Percentiles rank a stretch among this genome's conserved stretches.
phyloP scores from a whole-genome alignment of 108 stramenopile species.

The Poteriospumella lacustris region DNA sequence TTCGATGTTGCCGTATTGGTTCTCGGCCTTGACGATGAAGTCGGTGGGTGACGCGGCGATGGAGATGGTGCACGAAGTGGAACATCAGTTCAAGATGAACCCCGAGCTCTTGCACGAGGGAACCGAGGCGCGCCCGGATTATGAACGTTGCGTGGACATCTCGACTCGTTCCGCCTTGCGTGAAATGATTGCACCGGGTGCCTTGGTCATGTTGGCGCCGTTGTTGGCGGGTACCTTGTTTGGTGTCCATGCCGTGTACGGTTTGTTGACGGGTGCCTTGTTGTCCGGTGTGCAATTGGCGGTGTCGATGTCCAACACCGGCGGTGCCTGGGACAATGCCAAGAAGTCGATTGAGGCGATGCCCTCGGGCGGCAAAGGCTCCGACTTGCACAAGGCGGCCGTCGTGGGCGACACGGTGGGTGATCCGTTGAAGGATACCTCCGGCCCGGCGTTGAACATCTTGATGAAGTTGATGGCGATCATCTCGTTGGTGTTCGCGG shows the following conservation, averaged over 20 bases:
- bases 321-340: constrained; percentile 98
- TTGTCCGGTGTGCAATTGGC: constrained; percentile 88
- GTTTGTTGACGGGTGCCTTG: constrained; percentile 82
- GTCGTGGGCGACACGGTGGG: constrained; percentile 96
- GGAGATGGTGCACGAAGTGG: constrained; percentile 95
- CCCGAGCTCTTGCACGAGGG: constrained; percentile 43
- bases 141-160: constrained; percentile 79
- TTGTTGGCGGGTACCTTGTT: constrained; percentile 91
- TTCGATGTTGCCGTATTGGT: constrained; percentile 96
- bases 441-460: constrained; percentile 93
- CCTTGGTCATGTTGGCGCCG: constrained; percentile 92
- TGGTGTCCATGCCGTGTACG: constrained; percentile 87
- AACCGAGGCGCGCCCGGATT: constrained; percentile 44
- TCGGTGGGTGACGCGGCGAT: constrained; percentile 91
- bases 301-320: constrained; percentile 95
- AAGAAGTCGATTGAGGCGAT: constrained; percentile 89
- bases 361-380: constrained; percentile 45
- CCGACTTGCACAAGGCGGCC: constrained; percentile 77
- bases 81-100: constrained; percentile 88
- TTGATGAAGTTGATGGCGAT: constrained; percentile 98
- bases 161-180: constrained; percentile 84
- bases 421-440: constrained; percentile 97
- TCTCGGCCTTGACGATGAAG: constrained; percentile 98
- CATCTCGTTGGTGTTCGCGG: constrained; percentile 88
- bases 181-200: constrained; percentile 94